Evolutionary conservation across 768 basidiomycete genomes (phyloP), one percentile per base, ranked within the genome.

Genomic region (Lanmaoa rubissima): DNA sequence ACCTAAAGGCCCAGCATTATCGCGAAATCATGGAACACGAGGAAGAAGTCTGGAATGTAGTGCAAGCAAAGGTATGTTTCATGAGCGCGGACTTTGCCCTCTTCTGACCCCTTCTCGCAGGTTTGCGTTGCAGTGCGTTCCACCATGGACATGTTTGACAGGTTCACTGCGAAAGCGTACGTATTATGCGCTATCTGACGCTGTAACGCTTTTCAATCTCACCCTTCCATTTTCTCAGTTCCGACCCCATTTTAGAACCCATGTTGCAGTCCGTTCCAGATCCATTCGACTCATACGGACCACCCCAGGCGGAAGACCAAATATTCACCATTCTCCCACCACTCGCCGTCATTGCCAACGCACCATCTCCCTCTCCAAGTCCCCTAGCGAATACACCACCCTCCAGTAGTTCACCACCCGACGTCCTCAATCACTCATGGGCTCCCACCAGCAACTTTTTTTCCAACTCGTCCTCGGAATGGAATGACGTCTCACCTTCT

Each of bases 261-360:
- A 89, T 98, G 85, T 77, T 98, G 2, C 87, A 92, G 71, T 82
- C 88, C 9, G 81, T 95, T 46, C 94, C 94, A 19, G 94, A 97
- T 69, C 92, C 94, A 34, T 96, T 96, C 60, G 94, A 96, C 61
- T 83, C 92, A 0, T 96, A 96, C 65, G 92, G 92, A 5, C 90
- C 90, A 21, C 87, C 89, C 3, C 90, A 88, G 63, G 79, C 90
- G 41, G 91, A 94, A 70, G 88, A 94, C 65, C 88, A 93, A 68
- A 94, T 97, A 61, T 96, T 96, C 75, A 92, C 86, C 68, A 95
- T 97, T 58, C 81, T 98, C 2, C 86, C 92, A 6, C 94, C 95
- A 3, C 78, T 93, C 34, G 88, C 89, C 34, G 79, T 82, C 48
- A 85, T 92, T 56, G 86, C 87, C 76, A 82, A 83, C 40, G 75